Base-by-base conservation (phyloP, 1,139 yeast genomes). In the Suhomyces coccinellae region DNA sequence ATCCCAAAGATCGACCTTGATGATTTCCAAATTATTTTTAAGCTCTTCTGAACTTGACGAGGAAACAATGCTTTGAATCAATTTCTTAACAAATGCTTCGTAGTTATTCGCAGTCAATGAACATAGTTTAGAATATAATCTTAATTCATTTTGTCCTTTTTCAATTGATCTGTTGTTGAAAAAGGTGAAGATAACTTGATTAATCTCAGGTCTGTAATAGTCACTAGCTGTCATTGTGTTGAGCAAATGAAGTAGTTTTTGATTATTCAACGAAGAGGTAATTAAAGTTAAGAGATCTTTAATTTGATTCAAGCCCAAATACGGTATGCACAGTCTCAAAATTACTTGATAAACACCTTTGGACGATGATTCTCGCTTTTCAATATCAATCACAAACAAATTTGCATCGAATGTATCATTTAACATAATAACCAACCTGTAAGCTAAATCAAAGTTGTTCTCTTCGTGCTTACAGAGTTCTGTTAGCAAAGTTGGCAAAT, bases 11-110 rank as follows among this genome's bases (percentile, higher is more conserved):
- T 51, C 52, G 3, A 71, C 52, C 2, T 59, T 46, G 40, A 71
- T 50, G 17, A 46, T 28, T 1, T 48, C 47, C 16, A 68, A 52
- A 11, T 59, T 45, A 7, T 46, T 48, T 12, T 57, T 61, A 41
- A 69, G 62, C n/a, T 63, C 69, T 2, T 60, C 66, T 3, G 59
- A 52, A 30, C 63, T 62, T 16, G 56, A 31, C 37, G 61, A 45
- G 33, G 64, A 45, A 10, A 72, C 74, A 16, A 72, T 55, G 14
- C 65, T 58, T 50, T 71, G 77, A 13, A 73, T 59, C 3, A 71
- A 51, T 34, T 53, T 59, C 44, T 71, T 73, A 8, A 67, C 69
- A 41, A 69, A 60, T 0, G 51, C 40, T 31, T 60, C 66, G 46
- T 57, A 71, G 24, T 61, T 63, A 4, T 41, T 41, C 5, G 55